Evolutionary conservation across 176 grass and related monocot species (phyloP), one percentile per base, ranked within the genome.

Genomic region (Oryza punctata): DNA sequence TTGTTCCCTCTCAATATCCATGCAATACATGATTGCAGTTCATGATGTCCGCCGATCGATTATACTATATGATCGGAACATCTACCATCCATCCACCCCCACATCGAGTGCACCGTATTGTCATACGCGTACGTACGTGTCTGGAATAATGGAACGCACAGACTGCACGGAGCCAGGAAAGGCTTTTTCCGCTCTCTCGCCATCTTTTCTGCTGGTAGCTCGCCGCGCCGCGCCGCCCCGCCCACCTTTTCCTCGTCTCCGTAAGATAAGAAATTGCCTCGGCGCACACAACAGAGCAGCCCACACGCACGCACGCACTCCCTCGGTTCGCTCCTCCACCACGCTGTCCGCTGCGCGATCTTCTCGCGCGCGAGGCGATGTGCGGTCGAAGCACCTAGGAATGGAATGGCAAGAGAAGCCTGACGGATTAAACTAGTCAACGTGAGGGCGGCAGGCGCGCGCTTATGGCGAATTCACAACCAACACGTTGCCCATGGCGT

Each of bases 71-170:
- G 57, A 60, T 61, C 57, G 21, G 21, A 61, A 61, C 57, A 61
- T 61, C 21, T 61, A 70, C 4, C 33, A 77, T 19, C 65, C n/a
- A 40, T 45, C 38, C 40, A n/a, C 19, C 27, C 2, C 49, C 54
- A 26, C 21, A 9, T 8, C 52, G 73, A 32, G 24, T 12, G 32
- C 43, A 37, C 81, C 28, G 57, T 54, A 13, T 30, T 38, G 47
- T n/a, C 54, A 37, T 50, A 79, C 54, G 67, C 84, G 68, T n/a
- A n/a, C 40, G 40, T 63, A 26, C 52, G 13, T 61, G 57, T 21
- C 21, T 23, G 74, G 67, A 44, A 71, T 78, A 61, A 73, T 73
- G 43, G n/a, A 33, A 24, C 68, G 84, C 76, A 29, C 29, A 29
- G 65, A 66, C 29, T 4, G 50, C 75, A 21, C 6, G 50, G 49